These are phyloP conservation scores for Ophiosphaerella korrae DNA, from an alignment of 2,329 filamentous ascomycete species.

Conservation along the genomic window DNA sequence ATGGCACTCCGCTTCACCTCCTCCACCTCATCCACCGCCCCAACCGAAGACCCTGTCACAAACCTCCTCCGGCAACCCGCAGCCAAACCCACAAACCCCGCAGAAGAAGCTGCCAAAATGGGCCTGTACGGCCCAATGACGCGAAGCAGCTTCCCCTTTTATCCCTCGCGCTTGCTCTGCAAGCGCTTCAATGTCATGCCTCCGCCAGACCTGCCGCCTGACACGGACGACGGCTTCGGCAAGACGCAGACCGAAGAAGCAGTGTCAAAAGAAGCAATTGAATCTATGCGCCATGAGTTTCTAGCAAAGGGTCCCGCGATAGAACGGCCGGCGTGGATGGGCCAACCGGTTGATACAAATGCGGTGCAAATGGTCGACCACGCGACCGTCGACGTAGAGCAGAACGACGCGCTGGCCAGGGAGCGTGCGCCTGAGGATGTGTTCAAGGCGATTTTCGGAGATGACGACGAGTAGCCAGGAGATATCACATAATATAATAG, in stretches of 20 bases:
- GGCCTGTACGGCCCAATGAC: constrained; percentile 95
- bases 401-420: constrained; percentile 78
- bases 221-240: constrained; percentile 37
- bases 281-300: constrained; percentile 41
- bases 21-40: constrained; percentile 39
- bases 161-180: constrained; percentile 83
- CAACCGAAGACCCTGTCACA: constrained; percentile 30
- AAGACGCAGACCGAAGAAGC: constrained; percentile 49
- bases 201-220: constrained; percentile 67
- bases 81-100: constrained; percentile 71
- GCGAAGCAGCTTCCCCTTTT: constrained; percentile 71
- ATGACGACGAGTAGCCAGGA: constrained; percentile 66
- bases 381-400: constrained; percentile 67
- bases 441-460: constrained; percentile 92
- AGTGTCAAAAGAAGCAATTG: constrained; percentile 60
- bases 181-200: constrained; percentile 91
- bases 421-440: constrained; percentile 78
- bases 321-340: constrained; percentile 40
- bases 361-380: constrained; percentile 12
- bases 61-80: constrained; percentile 54
- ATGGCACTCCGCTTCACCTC: constrained; percentile 94
- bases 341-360: constrained; percentile 6
- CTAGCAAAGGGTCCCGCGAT: constrained; percentile 31
- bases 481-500: neutral
- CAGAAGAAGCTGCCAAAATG: constrained; percentile 82